Base-by-base conservation (phyloP, 2,329 filamentous ascomycete species). In the Stylonectria norvegica region DNA sequence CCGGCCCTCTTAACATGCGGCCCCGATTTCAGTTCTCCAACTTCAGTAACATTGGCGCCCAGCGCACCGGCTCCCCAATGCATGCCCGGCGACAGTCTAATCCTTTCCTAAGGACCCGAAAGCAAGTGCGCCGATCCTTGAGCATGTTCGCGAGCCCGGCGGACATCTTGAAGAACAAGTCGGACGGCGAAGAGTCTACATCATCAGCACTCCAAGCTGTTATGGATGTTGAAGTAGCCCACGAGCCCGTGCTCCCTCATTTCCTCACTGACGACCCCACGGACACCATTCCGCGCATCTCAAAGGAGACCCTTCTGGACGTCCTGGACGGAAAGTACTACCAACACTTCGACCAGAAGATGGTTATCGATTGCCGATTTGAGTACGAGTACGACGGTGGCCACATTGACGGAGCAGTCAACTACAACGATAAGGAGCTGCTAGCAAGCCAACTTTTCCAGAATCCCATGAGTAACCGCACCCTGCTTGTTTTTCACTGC, bases 311-410 rank as follows among this genome's bases (percentile, higher is more conserved):
- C 3, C 77, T 98, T 62, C 69, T 95, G 40, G 79, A 89, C n/a
- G 78, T 98, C 23, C 75, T 98, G 47, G 86, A 95, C 64, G 89
- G 89, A 46, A 85, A 86, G 55, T 95, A 83, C 67, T 79, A 81
- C 56, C 75, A 83, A 18, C 65, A 79, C 17, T 97, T 86, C 63
- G 82, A 89, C 45, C 79, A 90, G 61, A 83, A 88, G 62, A 79
- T 95, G 65, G 76, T 98, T 58, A 85, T 98, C 57, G 93, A 98
- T 66, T 98, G 93, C 65, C 86, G 93, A 15, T 98, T 98, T 62
- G 93, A 98, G 73, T 98, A 98, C 65, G 93, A 98, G 68, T 98
- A 94, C 62, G 85, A 95, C 12, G 93, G 93, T 41, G 93, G 93
- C 22, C 93, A 98, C 64, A 96, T 98, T 60, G 79, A 89, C 53